Base-by-base conservation (phyloP, 148 eudicot species). In the Tetragonia tetragonoides region DNA sequence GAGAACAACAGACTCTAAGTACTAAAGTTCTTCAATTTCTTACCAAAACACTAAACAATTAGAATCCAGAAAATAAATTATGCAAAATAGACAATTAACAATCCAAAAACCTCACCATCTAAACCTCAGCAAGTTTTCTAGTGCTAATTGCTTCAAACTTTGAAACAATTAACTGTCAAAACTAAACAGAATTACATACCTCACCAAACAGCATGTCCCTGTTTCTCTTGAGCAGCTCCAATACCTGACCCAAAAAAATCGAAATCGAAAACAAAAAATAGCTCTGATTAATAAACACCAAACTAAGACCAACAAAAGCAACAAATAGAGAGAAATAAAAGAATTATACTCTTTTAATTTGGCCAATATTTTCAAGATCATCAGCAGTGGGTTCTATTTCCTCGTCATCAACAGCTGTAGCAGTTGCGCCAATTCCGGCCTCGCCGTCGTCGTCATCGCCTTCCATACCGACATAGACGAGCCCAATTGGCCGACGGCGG, bases 121-220 rank as follows among this genome's bases (percentile, higher is more conserved):
- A n/a, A 28, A 28, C 34, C 34, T 28, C 34, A 28, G 34, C 1
- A 28, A 28, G 34, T 28, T 28, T 28, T 28, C 34, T 28, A 28
- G 34, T 28, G 34, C 34, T 28, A 28, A 0, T 28, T 28, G 0
- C 34, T 28, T 28, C 34, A 1, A 28, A 0, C 34, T 1, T 28
- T 28, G 1, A 28, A 28, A 28, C 34, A 28, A 28, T 28, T 28
- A 0, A n/a, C 7, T 37, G 9, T 18, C 49, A 53, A 20, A 72
- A 24, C 39, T 18, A 5, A 3, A 42, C 8, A 77, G 65, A 41
- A 51, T 16, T 41, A n/a, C 2, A 12, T 83, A 94, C 98, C 96
- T 95, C 99, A 47, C 90, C 89, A 74, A 82, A 95, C 17, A 88
- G 75, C 99, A 95, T 95, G 84, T 95, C 97, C 79, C 99, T 86